Conservation (phyloP, 2,329 filamentous ascomycete species). For the Myriangium duriaei region DNA sequence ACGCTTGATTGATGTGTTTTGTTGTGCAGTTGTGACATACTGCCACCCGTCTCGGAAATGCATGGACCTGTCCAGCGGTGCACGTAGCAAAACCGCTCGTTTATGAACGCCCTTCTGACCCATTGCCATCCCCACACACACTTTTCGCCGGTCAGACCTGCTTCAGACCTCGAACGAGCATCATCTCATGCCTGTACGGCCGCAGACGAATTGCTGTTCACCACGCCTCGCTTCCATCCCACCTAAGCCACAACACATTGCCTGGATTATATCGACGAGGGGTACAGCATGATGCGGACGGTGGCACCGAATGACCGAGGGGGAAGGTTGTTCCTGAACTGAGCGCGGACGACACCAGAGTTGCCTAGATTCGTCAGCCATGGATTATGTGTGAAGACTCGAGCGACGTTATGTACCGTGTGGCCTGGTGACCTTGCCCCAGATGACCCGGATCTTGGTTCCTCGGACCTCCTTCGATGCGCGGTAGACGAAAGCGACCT, state of each 20-base stretch:
- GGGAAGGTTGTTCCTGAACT: slow-evolving; percentile 93
- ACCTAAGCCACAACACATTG: background rate
- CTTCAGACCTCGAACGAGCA: background rate
- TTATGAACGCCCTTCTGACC: slow-evolving; percentile 7
- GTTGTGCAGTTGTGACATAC: slow-evolving; percentile 7
- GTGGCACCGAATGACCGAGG: slow-evolving; percentile 80
- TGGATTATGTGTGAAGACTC: slow-evolving; percentile 7
- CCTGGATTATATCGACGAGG: slow-evolving; percentile 25
- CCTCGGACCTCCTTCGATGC: slow-evolving; percentile 88
- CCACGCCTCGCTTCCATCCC: background rate
- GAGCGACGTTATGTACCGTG: slow-evolving; percentile 53
- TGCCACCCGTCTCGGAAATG: slow-evolving; percentile 9
- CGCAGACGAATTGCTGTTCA: no score
- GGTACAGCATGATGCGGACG: slow-evolving; percentile 30
- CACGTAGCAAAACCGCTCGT: slow-evolving; percentile 6
- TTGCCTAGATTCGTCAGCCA: slow-evolving; percentile 50
- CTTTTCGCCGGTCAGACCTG: background rate
- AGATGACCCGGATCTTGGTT: slow-evolving; percentile 97
- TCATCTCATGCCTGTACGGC: no score
- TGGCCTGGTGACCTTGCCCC: slow-evolving; percentile 93
- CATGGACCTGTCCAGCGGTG: slow-evolving; percentile 5
- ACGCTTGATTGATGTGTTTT: slow-evolving; percentile 8
- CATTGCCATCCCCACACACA: background rate
- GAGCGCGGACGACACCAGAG: slow-evolving; percentile 93
- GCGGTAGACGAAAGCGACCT: slow-evolving; percentile 97